Evolutionary conservation across 805 yeast genomes (phyloP), one percentile per base, ranked within the genome.

Genomic region (Nakazawaea ambrosiae): DNA sequence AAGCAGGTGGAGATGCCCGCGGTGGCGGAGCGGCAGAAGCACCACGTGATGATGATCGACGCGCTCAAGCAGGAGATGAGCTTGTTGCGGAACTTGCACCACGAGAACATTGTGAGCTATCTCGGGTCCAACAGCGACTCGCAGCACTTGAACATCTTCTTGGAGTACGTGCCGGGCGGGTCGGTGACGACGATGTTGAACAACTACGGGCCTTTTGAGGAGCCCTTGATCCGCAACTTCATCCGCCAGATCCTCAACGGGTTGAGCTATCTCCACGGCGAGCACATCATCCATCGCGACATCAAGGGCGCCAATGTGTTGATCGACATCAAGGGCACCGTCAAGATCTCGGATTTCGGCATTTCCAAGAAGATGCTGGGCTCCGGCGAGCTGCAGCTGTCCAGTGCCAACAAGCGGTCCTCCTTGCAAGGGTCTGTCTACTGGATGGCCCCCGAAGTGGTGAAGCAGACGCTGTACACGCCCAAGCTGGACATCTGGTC

Each of bases 401-500:
- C 6, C 27, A 18, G 10, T 69, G 68, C 10, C 68, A 58, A 59
- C 31, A 75, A 73, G 45, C 72, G 97, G 31, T 89, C 85, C 2
- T 87, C 96, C 0, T 61, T 87, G 37, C 97, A 90, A 58, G 98
- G 98, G 0, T 86, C 96, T 0, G 88, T 90, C 0, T 92, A 81
- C 54, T 92, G 98, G 97, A 92, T 92, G 98, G 97, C 98, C 0
- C 98, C 98, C 0, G 98, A 92, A 55, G 97, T 92, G 7, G 97
- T 92, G 14, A 86, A 88, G 50, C 97, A 89, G 53, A 80, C 85
- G 2, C 85, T 88, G 0, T 85, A 90, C 37, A 90, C 97, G 1
- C 79, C 82, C 27, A 87, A 86, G 57, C 95, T 96, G 0, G 98
- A 92, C 56, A 87, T 92, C 19, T 92, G 98, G 98, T 86, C 96